These are phyloP conservation scores for Aspergillus candidus DNA, from an alignment of 2,329 filamentous ascomycete genomes.

Conservation along the genomic window DNA sequence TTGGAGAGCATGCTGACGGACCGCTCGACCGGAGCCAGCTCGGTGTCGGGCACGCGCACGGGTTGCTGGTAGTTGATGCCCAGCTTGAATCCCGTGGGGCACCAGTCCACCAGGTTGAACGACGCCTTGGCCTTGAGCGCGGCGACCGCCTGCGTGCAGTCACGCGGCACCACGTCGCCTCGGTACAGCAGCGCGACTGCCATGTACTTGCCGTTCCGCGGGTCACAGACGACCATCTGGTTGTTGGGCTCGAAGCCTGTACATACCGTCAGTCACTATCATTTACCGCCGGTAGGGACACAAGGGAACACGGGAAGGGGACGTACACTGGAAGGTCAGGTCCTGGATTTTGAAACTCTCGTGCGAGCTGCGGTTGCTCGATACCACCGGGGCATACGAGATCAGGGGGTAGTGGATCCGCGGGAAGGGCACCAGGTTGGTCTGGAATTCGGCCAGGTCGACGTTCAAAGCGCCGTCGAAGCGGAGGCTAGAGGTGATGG, in stretches of 20 bases:
- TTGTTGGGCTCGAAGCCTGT: conserved; percentile 60
- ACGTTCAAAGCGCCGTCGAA: conserved; percentile 64
- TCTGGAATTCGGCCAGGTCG: conserved; percentile 64
- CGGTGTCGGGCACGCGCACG: conserved; percentile 47
- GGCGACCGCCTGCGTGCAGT: conserved; percentile 54
- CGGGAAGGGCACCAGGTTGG: conserved; percentile 62
- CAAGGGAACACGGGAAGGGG: neutral
- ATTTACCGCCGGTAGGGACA: neutral
- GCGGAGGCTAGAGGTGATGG: conserved; percentile 59
- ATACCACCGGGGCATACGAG: conserved; percentile 59
- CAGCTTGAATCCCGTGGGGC: conserved; percentile 63
- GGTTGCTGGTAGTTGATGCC: conserved; percentile 62
- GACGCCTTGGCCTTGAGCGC: conserved; percentile 59
- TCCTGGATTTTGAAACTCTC: conserved; percentile 85
- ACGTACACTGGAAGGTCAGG: conserved; percentile 57
- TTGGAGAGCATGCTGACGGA: conserved; percentile 60
- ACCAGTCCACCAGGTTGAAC: conserved; percentile 64
- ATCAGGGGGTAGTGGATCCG: conserved; percentile 63
- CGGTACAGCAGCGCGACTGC: conserved; percentile 61
- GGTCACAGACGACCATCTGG: conserved; percentile 65
- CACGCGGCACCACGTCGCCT: conserved; percentile 59
- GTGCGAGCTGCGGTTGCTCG: conserved; percentile 68
- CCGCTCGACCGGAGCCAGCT: conserved; percentile 50
- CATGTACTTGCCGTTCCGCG: conserved; percentile 64
- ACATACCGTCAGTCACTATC: conserved; percentile 7